These are phyloP conservation scores for Zasmidium angulare DNA, from an alignment of 2,329 filamentous ascomycete genomes.

Conservation along the genomic window DNA sequence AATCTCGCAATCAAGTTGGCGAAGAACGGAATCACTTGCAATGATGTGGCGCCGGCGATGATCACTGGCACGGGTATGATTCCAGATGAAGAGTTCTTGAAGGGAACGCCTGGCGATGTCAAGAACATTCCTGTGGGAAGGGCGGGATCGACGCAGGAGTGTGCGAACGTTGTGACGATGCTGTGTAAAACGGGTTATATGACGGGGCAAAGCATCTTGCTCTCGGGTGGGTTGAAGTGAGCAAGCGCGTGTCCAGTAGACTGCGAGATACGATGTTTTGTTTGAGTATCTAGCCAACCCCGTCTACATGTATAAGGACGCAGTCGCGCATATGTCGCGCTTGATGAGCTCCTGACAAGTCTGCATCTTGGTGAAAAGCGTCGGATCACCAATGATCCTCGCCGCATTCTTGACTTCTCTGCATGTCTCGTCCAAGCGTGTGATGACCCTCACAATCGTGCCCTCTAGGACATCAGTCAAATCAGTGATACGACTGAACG, in stretches of 20 bases:
- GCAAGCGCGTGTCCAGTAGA: background rate
- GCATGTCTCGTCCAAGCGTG: slow-evolving; percentile 90
- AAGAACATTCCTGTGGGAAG: slow-evolving; percentile 60
- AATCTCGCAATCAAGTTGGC: slow-evolving; percentile 63
- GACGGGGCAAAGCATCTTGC: slow-evolving; percentile 32
- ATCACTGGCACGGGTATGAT: slow-evolving; percentile 61
- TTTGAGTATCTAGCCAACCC: background rate
- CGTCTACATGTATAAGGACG: slow-evolving; percentile 77
- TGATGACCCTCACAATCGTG: slow-evolving; percentile 94
- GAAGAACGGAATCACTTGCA: slow-evolving; percentile 63
- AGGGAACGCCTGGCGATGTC: slow-evolving; percentile 54
- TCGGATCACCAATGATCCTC: slow-evolving; percentile 89
- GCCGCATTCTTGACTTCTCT: slow-evolving; percentile 97
- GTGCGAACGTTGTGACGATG: slow-evolving; percentile 62
- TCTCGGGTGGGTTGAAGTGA: slow-evolving; percentile 33
- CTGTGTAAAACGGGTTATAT: slow-evolving; percentile 59
- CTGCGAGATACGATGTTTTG: background rate
- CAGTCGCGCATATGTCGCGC: slow-evolving; percentile 87
- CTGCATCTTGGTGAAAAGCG: slow-evolving; percentile 94
- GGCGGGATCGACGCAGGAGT: slow-evolving; percentile 59
- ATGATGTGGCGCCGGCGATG: slow-evolving; percentile 70
- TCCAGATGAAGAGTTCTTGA: slow-evolving; percentile 50
- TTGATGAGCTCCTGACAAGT: slow-evolving; percentile 97
- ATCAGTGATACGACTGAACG: slow-evolving; percentile 95
- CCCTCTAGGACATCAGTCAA: slow-evolving; percentile 95